phyloP scores from a whole-genome alignment of 2,329 filamentous ascomycete genomes.

The Mollisia scopiformis region DNA sequence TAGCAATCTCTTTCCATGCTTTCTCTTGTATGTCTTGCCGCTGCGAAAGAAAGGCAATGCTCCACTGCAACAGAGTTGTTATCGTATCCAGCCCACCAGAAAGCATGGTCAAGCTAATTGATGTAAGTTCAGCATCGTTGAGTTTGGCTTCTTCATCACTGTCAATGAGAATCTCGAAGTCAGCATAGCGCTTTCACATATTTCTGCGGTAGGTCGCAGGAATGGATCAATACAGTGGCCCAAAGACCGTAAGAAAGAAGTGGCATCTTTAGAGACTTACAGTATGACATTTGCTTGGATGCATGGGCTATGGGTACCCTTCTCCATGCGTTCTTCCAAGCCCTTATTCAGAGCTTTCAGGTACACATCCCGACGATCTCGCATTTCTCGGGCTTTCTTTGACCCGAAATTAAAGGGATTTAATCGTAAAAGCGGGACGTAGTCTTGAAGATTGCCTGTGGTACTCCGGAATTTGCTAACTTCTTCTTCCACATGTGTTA shows the following conservation, averaged over 20 bases:
- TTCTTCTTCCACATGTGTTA: slow-evolving; percentile 64
- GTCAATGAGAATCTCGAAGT: too few species aligned
- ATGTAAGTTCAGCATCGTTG: slow-evolving; percentile 64
- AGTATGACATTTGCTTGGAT: slow-evolving; percentile 70
- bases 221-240: too few species aligned
- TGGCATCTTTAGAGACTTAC: too few species aligned
- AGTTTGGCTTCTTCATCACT: slow-evolving; percentile 66
- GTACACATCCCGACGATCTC: slow-evolving; percentile 62
- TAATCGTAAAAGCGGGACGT: slow-evolving; percentile 59
- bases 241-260: too few species aligned
- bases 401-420: slow-evolving; percentile 65
- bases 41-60: slow-evolving; percentile 60
- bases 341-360: slow-evolving; percentile 58
- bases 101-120: slow-evolving; percentile 70
- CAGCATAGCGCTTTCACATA: too few species aligned
- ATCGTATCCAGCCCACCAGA: slow-evolving; percentile 69
- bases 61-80: slow-evolving; percentile 68
- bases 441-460: slow-evolving; percentile 64
- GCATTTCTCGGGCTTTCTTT: slow-evolving; percentile 60
- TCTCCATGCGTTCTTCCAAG: slow-evolving; percentile 62
- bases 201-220: too few species aligned
- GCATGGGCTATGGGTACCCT: slow-evolving; percentile 63
- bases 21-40: slow-evolving; percentile 65
- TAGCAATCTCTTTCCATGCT: slow-evolving; percentile 57
- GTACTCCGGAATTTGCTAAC: slow-evolving; percentile 62